Conservation (phyloP, 441 rosid species). For the Biscutella laevigata region DNA sequence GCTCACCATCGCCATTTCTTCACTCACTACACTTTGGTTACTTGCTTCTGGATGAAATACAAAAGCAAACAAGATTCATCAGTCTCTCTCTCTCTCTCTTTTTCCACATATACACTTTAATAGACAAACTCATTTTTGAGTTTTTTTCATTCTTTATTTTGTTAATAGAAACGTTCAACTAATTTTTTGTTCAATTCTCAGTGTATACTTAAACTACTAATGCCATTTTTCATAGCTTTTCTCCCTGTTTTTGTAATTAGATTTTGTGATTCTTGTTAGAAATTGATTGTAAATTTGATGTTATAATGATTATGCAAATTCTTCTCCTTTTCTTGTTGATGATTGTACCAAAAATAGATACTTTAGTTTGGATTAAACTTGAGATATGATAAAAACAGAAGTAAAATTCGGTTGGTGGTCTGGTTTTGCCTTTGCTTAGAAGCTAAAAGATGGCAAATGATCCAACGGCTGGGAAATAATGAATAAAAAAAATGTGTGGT, state of each 20-base stretch:
- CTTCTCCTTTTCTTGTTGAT: neutral
- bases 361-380: neutral
- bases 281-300: neutral
- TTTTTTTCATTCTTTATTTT: constrained; percentile 24
- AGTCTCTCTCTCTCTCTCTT: no score
- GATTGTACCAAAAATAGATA: neutral
- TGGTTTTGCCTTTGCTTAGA: constrained; percentile 20
- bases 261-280: constrained; percentile 1
- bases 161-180: constrained; percentile 27
- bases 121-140: constrained; percentile 4
- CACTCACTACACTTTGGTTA: constrained; percentile 56
- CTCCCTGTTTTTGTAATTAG: no score
- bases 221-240: no score
- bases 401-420: constrained; percentile 5
- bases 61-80: no score
- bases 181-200: neutral
- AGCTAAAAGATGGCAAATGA: constrained; percentile 5
- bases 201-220: no score
- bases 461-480: constrained; percentile 21
- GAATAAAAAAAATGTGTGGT: neutral
- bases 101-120: neutral
- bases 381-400: neutral
- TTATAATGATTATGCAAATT: neutral
- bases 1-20: constrained; percentile 38
- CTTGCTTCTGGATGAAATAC: constrained; percentile 57